These are phyloP conservation scores for Neophaeococcomyces aloes DNA, from an alignment of 2,329 filamentous ascomycete species.

Conservation along the genomic window DNA sequence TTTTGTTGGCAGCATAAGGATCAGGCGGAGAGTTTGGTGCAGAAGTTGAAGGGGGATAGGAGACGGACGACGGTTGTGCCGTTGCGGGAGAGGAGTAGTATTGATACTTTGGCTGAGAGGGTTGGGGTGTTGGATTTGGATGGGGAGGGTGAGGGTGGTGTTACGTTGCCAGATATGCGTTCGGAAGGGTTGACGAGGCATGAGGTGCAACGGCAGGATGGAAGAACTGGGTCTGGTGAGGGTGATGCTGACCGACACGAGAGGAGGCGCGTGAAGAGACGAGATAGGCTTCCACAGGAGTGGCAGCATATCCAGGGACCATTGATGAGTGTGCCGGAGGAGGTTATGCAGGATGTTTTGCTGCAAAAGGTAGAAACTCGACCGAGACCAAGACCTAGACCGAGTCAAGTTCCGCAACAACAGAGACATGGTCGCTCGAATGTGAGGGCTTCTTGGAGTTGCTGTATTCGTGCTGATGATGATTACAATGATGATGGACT, in stretches of 20 bases:
- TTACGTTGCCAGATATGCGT: conserved; percentile 13
- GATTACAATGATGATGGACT: conserved; percentile 12
- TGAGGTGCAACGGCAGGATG: conserved; percentile 8
- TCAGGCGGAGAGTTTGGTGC: conserved; percentile 50
- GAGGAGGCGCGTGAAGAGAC: conserved; percentile 10
- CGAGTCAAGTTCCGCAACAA: conserved; percentile 9
- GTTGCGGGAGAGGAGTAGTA: conserved; percentile 58
- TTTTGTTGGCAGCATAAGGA: conserved; percentile 97
- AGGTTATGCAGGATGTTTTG: conserved; percentile 18
- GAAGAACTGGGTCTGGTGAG: neutral
- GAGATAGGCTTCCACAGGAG: conserved; percentile 29
- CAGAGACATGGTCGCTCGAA: conserved; percentile 15
- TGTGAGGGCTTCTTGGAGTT: conserved; percentile 20
- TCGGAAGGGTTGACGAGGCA: conserved; percentile 16
- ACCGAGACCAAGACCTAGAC: conserved; percentile 17
- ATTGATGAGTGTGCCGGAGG: conserved; percentile 34
- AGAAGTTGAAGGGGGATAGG: conserved; percentile 34
- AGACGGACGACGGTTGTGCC: conserved; percentile 44
- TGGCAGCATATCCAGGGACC: conserved; percentile 38
- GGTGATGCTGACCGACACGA: neutral
- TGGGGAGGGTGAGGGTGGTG: conserved; percentile 10
- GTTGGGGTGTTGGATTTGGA: conserved; percentile 64
- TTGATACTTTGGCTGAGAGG: conserved; percentile 76
- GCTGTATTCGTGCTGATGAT: conserved; percentile 15
- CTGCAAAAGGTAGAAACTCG: neutral